Conservation (phyloP, 1,284 basidiomycete species). For the Veloporphyrellus conicus region DNA sequence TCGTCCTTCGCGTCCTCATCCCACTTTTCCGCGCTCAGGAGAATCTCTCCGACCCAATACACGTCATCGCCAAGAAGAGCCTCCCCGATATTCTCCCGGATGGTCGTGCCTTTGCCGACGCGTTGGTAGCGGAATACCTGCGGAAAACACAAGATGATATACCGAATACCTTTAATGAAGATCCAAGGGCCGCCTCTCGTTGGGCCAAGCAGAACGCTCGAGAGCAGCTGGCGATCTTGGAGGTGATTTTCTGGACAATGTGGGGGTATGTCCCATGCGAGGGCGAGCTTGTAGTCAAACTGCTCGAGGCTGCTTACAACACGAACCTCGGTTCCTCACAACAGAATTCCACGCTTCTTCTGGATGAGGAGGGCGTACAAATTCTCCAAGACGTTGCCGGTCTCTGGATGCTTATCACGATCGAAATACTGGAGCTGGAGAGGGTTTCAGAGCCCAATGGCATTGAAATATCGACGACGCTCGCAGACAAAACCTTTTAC, state of each 20-base stretch:
- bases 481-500: constrained; percentile 50
- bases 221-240: constrained; percentile 77
- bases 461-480: constrained; percentile 50
- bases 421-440: constrained; percentile 81
- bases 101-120: constrained; percentile 51
- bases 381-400: constrained; percentile 65
- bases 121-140: constrained; percentile 56
- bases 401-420: constrained; percentile 71
- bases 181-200: constrained; percentile 58
- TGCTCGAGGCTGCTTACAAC: constrained; percentile 62
- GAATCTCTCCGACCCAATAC: constrained; percentile 49
- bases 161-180: constrained; percentile 47
- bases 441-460: constrained; percentile 53
- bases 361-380: constrained; percentile 70
- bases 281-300: constrained; percentile 55
- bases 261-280: constrained; percentile 71
- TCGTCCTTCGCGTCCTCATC: constrained; percentile 56
- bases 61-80: constrained; percentile 50
- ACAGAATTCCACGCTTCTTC: constrained; percentile 58
- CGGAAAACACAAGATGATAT: constrained; percentile 51
- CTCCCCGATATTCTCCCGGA: constrained; percentile 63
- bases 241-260: constrained; percentile 82
- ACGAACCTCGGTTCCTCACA: constrained; percentile 69
- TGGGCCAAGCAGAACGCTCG: constrained; percentile 79
- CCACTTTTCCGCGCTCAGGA: constrained; percentile 63